These are phyloP conservation scores for Russula earlei DNA, from an alignment of 768 basidiomycete species.

Conservation along the genomic window DNA sequence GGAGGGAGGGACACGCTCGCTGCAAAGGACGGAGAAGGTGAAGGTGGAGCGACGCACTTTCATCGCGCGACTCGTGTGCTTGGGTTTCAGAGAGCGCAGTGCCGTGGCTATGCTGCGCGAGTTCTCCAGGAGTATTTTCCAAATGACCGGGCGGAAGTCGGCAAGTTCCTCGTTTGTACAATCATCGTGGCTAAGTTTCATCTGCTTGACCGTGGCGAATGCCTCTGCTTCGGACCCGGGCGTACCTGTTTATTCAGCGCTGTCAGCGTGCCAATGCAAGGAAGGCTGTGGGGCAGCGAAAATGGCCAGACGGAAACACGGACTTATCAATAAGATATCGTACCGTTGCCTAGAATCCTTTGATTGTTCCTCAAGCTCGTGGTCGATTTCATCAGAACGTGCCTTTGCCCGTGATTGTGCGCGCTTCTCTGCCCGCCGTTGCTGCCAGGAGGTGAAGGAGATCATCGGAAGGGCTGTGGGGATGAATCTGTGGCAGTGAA, in stretches of 20 bases:
- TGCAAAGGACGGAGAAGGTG: neutral
- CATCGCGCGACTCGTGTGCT: neutral
- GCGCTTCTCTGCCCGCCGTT: too few relatives aligned
- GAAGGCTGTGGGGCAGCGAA: neutral
- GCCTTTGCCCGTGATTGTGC: too few relatives aligned
- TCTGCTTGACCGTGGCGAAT: neutral
- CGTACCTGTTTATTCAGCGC: neutral
- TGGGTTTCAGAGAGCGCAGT: neutral
- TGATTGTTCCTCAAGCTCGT: conserved; percentile 70
- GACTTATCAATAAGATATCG: conserved; percentile 83
- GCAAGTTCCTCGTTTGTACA: conserved; percentile 36
- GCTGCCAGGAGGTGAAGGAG: too few relatives aligned
- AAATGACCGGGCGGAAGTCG: neutral
- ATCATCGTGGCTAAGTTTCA: neutral
- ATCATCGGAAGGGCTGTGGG: too few relatives aligned
- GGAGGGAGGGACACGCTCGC: neutral
- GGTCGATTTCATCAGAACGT: too few relatives aligned
- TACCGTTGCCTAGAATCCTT: conserved; percentile 71
- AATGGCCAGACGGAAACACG: conserved; percentile 22
- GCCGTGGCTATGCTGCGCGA: neutral
- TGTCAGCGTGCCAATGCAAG: neutral
- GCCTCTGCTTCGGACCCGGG: neutral
- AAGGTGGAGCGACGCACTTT: neutral
- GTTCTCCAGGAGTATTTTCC: conserved; percentile 1
- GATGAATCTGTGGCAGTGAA: too few relatives aligned